Conservation (phyloP, 768 basidiomycete species). For the Leccinum subtestaceum region DNA sequence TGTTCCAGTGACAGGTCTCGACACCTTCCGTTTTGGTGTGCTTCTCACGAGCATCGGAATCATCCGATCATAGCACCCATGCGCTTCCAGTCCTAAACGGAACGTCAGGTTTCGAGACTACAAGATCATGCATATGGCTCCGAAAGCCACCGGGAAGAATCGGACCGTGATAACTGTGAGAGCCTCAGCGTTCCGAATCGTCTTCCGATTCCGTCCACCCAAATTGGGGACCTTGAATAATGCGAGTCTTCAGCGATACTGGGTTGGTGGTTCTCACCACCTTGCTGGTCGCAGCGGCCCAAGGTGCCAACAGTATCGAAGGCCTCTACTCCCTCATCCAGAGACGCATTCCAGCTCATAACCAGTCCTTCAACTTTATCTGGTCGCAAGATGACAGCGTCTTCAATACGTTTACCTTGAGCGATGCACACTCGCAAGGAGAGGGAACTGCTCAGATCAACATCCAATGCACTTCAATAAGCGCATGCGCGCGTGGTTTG, state of each 20-base stretch:
- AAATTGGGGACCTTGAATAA: neutral
- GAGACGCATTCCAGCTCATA: neutral
- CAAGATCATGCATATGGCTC: too few relatives aligned
- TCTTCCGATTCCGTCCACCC: neutral
- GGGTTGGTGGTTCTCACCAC: neutral
- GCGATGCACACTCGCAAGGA: constrained; percentile 9
- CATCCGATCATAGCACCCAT: too few relatives aligned
- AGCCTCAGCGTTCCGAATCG: neutral
- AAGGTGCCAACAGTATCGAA: neutral
- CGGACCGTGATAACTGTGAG: neutral
- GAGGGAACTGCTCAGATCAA: constrained; percentile 20
- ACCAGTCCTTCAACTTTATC: neutral
- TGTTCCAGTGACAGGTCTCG: too few relatives aligned
- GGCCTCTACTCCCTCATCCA: neutral
- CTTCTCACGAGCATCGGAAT: too few relatives aligned
- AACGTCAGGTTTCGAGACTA: too few relatives aligned
- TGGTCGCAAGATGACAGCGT: neutral
- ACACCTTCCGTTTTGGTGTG: too few relatives aligned
- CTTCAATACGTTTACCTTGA: neutral
- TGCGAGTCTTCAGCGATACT: neutral
- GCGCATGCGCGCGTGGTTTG: constrained; percentile 17
- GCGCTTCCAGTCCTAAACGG: too few relatives aligned
- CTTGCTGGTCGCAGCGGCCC: neutral
- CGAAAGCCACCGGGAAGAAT: too few relatives aligned
- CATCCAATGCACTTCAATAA: constrained; percentile 35